Evolutionary conservation across 169 alveolate genomes (phyloP).

Genomic region (Plasmodium falciparum): DNA sequence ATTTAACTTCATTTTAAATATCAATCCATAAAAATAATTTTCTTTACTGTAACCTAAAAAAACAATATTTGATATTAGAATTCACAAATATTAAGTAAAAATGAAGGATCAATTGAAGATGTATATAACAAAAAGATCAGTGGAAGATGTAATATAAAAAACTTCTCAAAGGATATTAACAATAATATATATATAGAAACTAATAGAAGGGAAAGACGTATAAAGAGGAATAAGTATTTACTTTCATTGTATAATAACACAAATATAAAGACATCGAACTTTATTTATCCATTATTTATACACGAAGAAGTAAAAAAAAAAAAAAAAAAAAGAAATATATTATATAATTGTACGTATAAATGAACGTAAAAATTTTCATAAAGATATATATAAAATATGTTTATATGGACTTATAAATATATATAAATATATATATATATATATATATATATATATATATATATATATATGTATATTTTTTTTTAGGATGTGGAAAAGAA

Average conservation of each 20-base stretch:
- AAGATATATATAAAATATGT: background rate
- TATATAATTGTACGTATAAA: too few relatives aligned
- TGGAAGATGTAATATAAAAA: constrained; percentile 13
- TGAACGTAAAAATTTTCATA: too few relatives aligned
- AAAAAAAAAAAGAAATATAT: background rate
- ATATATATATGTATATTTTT: background rate
- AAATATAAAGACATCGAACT: constrained; percentile 80
- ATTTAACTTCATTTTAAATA: constrained; percentile 23
- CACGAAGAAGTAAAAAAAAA: constrained; percentile 79
- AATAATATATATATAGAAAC: constrained; percentile 65
- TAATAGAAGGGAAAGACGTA: constrained; percentile 66
- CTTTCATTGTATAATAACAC: constrained; percentile 74
- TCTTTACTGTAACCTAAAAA: constrained; percentile 13
- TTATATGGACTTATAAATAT: background rate
- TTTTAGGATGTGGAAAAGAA: constrained; percentile 76
- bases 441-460: background rate
- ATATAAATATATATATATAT: background rate
- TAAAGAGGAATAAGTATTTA: constrained; percentile 64
- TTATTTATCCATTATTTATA: constrained; percentile 82
- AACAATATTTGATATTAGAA: constrained; percentile 20
- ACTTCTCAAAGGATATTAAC: constrained; percentile 57
- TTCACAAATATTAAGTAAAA: constrained; percentile 1
- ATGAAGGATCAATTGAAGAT: constrained; percentile 56
- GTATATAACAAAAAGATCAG: constrained; percentile 36
- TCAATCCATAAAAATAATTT: constrained; percentile 27